Percentiles rank a stretch among this genome's conserved stretches.
Conservation (phyloP, 1,284 basidiomycete species). For the Ustilago hordei region DNA sequence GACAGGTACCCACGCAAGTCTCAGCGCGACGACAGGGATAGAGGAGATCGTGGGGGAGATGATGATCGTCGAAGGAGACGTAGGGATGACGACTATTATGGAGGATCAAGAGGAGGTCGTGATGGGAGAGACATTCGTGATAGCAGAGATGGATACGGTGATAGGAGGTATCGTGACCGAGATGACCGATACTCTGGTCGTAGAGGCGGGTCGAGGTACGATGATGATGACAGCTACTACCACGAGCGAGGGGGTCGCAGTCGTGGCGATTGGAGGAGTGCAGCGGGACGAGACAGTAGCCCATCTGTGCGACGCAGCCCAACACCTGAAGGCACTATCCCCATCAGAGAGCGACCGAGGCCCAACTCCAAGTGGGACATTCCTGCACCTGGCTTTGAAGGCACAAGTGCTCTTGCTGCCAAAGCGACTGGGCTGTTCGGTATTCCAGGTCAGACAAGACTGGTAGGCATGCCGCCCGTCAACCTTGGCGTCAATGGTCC, state of each 20-base stretch:
- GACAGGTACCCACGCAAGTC: conserved; percentile 41
- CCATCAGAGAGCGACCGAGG: conserved; percentile 85
- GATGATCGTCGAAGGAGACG: conserved; percentile 43
- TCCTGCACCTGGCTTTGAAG: conserved; percentile 92
- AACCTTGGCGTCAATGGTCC: conserved; percentile 47
- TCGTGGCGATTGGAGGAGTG: conserved; percentile 68
- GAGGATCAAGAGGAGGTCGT: conserved; percentile 19
- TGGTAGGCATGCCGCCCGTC: conserved; percentile 72
- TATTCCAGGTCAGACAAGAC: conserved; percentile 88
- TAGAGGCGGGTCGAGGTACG: conserved; percentile 39
- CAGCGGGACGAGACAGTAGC: conserved; percentile 69
- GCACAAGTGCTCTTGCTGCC: conserved; percentile 91
- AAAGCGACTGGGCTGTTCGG: conserved; percentile 98
- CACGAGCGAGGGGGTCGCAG: conserved; percentile 71
- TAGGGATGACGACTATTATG: conserved; percentile 52
- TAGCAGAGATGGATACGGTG: conserved; percentile 22
- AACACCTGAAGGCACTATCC: conserved; percentile 85
- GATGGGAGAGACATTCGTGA: conserved; percentile 19
- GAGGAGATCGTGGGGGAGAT: conserved; percentile 63
- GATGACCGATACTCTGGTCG: conserved; percentile 41
- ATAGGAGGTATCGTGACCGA: conserved; percentile 27
- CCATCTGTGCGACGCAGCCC: conserved; percentile 85
- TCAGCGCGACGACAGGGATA: conserved; percentile 37
- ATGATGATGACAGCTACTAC: conserved; percentile 42
- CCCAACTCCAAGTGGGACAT: conserved; percentile 96